Conservation (phyloP, 108 stramenopile species). For the Stephanodiscus triporus region DNA sequence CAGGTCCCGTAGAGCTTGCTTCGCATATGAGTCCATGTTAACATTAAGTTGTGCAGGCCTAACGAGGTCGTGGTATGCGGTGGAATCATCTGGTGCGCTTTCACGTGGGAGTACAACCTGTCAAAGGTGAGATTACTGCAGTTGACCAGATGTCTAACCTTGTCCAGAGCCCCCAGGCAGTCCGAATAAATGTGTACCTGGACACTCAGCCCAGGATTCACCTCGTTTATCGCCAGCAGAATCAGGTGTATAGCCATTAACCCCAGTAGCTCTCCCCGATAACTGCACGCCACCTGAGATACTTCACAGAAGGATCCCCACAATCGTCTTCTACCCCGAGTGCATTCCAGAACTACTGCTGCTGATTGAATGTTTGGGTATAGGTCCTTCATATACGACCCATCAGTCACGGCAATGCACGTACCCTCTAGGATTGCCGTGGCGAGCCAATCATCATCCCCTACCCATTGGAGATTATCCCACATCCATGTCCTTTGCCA, state of each 20-base stretch:
- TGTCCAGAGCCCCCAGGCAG: conserved; percentile 22
- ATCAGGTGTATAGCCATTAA: conserved; percentile 22
- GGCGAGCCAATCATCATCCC: conserved; percentile 3
- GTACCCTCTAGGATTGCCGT: conserved; percentile 2
- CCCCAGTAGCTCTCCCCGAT: conserved; percentile 29
- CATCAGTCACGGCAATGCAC: conserved; percentile 20
- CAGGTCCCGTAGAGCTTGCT: not conserved
- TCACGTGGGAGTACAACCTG: conserved; percentile 4
- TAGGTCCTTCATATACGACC: conserved; percentile 18
- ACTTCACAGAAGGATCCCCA: conserved; percentile 14
- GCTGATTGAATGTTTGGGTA: not conserved
- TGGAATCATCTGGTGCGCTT: conserved; percentile 26
- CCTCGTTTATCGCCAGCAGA: conserved; percentile 9
- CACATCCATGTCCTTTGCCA: conserved; percentile 7
- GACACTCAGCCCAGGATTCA: not conserved
- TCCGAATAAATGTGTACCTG: conserved; percentile 8
- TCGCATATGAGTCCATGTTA: not conserved
- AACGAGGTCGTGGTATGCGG: not conserved
- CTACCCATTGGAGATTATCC: not conserved
- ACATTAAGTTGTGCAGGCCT: conserved; percentile 17
- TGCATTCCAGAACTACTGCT: conserved; percentile 22
- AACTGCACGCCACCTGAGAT: conserved; percentile 3
- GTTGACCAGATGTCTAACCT: not conserved
- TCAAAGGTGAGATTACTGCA: conserved; percentile 16
- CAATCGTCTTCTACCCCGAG: not conserved